phyloP scores from a whole-genome alignment of 257 asterid species.

The Dorcoceras hygrometricum region DNA sequence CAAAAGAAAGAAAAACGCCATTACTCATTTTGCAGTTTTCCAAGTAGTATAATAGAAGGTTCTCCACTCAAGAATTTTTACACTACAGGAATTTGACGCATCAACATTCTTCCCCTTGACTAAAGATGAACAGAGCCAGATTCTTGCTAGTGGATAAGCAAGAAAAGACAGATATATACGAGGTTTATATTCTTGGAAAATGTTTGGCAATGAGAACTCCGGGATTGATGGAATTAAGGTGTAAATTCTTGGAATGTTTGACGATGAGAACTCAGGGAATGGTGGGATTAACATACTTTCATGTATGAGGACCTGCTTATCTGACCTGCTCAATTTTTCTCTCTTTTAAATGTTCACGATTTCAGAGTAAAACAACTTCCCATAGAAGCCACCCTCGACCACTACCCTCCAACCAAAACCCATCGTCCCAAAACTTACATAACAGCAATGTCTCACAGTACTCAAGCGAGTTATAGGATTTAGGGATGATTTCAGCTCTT shows the following conservation, averaged over 20 bases:
- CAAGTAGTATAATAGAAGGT: neutral
- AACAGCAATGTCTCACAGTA: neutral
- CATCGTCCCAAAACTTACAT: neutral
- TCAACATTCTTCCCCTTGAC: neutral
- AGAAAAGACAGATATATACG: neutral
- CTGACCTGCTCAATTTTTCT: neutral
- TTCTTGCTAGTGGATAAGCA: neutral
- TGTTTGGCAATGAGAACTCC: neutral
- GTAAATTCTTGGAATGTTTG: too few relatives aligned
- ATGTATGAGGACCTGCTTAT: neutral
- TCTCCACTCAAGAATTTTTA: neutral
- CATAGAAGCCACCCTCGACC: neutral
- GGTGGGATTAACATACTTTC: too few relatives aligned
- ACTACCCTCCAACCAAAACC: neutral
- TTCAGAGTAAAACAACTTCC: neutral
- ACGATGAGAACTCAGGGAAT: too few relatives aligned
- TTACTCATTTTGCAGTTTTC: too few relatives aligned
- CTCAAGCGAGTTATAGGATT: neutral
- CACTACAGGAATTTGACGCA: neutral
- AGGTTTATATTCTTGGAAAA: constrained; percentile 1
- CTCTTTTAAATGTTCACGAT: too few relatives aligned
- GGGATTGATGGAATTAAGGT: neutral
- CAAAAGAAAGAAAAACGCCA: neutral
- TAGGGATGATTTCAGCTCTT: neutral
- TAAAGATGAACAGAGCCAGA: constrained; percentile 1